phyloP scores from a whole-genome alignment of 495 filamentous ascomycete genomes.

The Schizothecium vesticola region DNA sequence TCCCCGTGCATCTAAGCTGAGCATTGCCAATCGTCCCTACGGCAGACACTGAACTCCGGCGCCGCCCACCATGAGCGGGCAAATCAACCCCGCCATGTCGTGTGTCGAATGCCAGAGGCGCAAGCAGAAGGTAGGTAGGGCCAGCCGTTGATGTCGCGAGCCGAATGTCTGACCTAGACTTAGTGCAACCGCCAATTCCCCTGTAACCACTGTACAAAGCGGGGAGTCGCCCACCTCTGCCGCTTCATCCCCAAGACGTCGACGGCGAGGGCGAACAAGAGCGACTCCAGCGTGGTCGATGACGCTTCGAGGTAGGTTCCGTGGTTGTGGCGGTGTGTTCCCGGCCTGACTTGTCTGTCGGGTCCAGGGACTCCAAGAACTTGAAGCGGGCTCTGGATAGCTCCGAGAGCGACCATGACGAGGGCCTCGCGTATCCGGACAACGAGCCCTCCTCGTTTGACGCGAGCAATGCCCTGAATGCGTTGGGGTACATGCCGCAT shows the following conservation, averaged over 20 bases:
- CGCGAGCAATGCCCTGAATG: constrained; percentile 25
- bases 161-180: constrained; percentile 8
- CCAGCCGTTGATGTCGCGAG: background rate
- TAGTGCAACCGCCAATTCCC: constrained; percentile 43
- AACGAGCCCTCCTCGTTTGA: constrained; percentile 15
- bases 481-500: constrained; percentile 31
- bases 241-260: constrained; percentile 25
- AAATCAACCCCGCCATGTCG: constrained; percentile 12
- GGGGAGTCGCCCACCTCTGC: constrained; percentile 38
- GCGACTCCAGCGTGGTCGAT: constrained; percentile 11
- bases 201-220: constrained; percentile 39
- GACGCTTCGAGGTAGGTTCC: constrained; percentile 15
- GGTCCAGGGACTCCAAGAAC: constrained; percentile 18
- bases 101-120: constrained; percentile 40
- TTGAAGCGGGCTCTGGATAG: constrained; percentile 12
- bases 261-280: constrained; percentile 14
- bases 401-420: constrained; percentile 5
- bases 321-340: background rate
- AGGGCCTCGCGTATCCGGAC: constrained; percentile 13
- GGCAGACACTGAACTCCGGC: background rate
- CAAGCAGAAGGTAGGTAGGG: constrained; percentile 37
- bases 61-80: background rate
- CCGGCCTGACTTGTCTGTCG: constrained; percentile 5
- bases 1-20: no score
- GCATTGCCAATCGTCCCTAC: background rate